Conservation (phyloP, 2,329 filamentous ascomycete genomes). For the Celoporthe dispersa region DNA sequence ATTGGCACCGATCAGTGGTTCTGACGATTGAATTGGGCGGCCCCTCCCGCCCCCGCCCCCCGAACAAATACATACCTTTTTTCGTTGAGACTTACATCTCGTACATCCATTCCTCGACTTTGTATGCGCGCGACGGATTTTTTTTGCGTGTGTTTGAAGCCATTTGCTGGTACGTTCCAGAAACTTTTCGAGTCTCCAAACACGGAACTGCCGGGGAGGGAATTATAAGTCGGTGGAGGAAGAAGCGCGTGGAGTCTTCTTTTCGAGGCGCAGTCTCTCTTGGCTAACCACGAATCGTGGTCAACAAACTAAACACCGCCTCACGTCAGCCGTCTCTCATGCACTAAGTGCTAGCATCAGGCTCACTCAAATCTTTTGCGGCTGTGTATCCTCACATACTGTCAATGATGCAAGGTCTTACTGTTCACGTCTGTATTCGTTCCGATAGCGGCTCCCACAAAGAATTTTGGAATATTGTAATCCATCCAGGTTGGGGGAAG, state of each 20-base stretch:
- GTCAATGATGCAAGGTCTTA: not conserved
- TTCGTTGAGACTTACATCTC: slow-evolving; percentile 21
- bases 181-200: not conserved
- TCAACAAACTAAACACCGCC: not conserved
- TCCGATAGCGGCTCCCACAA: not conserved
- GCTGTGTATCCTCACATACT: not conserved
- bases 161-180: not conserved
- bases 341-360: not conserved
- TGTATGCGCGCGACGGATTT: slow-evolving; percentile 16
- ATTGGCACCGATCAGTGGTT: not conserved
- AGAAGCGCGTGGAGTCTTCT: too few species aligned
- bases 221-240: too few species aligned
- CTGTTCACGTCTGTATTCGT: too few species aligned
- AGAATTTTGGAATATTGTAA: not conserved
- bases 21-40: not conserved
- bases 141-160: not conserved
- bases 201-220: not conserved
- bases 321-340: slow-evolving; percentile 18
- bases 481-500: too few species aligned
- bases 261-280: slow-evolving; percentile 12
- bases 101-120: slow-evolving; percentile 22
- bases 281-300: not conserved
- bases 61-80: slow-evolving; percentile 9
- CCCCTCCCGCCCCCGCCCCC: too few species aligned
- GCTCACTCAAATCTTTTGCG: not conserved